Conservation (phyloP, 768 basidiomycete species). For the Collybia nuda region DNA sequence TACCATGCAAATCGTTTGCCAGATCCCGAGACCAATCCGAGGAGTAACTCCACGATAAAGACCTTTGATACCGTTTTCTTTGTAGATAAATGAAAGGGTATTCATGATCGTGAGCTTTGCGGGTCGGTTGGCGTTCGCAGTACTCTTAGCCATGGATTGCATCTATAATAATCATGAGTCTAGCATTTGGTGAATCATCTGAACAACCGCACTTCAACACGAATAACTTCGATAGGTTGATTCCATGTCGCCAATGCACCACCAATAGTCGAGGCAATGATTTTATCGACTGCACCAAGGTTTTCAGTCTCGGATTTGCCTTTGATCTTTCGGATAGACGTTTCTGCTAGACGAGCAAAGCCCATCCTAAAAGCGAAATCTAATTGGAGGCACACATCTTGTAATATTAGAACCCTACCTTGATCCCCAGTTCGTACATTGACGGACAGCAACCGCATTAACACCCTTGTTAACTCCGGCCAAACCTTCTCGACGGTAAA, state of each 20-base stretch:
- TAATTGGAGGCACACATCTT: not conserved
- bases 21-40: slow-evolving; percentile 92
- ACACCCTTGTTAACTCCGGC: slow-evolving; percentile 99
- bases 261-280: slow-evolving; percentile 82
- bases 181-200: not conserved
- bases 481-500: slow-evolving; percentile 91
- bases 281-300: slow-evolving; percentile 80
- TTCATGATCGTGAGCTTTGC: slow-evolving; percentile 90
- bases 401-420: slow-evolving; percentile 50
- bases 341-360: slow-evolving; percentile 91
- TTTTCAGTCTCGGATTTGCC: slow-evolving; percentile 80
- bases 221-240: slow-evolving; percentile 96
- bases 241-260: slow-evolving; percentile 99
- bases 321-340: slow-evolving; percentile 68
- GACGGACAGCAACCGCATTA: slow-evolving; percentile 89
- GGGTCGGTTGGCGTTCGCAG: slow-evolving; percentile 76
- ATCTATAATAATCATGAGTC: slow-evolving; percentile 56
- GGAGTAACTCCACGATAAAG: slow-evolving; percentile 98
- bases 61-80: slow-evolving; percentile 93
- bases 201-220: slow-evolving; percentile 72
- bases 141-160: slow-evolving; percentile 96
- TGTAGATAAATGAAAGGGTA: slow-evolving; percentile 93
- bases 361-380: slow-evolving; percentile 74
- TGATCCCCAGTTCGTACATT: slow-evolving; percentile 93
- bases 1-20: slow-evolving; percentile 99